Evolutionary conservation across 495 filamentous ascomycete genomes (phyloP), one percentile per base, ranked within the genome.

Genomic region (Friedmanniomyces endolithicus): DNA sequence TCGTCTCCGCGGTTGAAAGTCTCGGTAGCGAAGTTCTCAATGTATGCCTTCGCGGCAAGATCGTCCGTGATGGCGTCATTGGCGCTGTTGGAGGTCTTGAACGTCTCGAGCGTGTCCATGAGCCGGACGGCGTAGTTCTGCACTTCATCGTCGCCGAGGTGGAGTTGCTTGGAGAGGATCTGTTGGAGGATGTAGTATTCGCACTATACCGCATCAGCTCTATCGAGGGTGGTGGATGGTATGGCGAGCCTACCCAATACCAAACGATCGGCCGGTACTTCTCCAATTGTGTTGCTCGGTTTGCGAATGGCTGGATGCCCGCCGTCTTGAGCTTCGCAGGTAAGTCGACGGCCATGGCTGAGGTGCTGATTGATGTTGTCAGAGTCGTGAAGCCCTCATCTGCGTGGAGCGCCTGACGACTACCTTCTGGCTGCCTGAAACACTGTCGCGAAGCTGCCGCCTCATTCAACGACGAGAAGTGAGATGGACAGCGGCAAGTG

Each of bases 161-260:
- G 94, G 35, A 97, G 80, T 25, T 77, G 72, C 68, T 81, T 85
- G 16, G 78, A 74, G 6, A 99, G 81, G 50, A 96, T 90, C 62
- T 94, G 87, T 60, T 96, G 88, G 55, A 94, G 85, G 33, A 90
- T 87, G 79, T 84, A 90, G 66, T 90, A 96, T 60, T 92, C 85
- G 2, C 27, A 31, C 27, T 31, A 9, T 4, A 31, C 27, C 3
- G 27, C 27, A 31, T 31, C 27, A 31, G 27, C 27, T 9, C 27
- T 31, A 3, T 31, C 3, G 3, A 31, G 4, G 3, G 27, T 4
- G 27, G 27, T 31, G 4, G 9, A 31, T 9, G 27, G 4, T 31
- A 3, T 31, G 27, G 27, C 9, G 27, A 31, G 27, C 27, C 27
- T 31, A 39, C 9, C 86, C 90, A 97, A 67, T 96, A 97, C 34